Conservation (phyloP, 768 basidiomycete genomes). For the Leccinum disarticulatum region DNA sequence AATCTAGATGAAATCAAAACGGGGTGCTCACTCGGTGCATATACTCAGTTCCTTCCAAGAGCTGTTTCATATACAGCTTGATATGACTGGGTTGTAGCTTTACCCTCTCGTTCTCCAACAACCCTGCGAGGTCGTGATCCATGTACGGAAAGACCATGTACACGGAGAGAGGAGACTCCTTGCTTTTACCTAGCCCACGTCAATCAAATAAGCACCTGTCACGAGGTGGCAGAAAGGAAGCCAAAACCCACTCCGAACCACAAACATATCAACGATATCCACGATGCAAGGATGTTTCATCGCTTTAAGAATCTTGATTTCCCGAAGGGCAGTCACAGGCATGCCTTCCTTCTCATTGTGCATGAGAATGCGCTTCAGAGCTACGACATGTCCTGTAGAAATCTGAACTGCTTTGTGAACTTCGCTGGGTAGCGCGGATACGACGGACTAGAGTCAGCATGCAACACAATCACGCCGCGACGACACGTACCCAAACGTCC, state of each 20-base stretch:
- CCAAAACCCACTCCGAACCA: conserved; percentile 63
- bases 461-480: background rate
- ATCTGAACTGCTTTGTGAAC: conserved; percentile 85
- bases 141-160: conserved; percentile 99
- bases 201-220: background rate
- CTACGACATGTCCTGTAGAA: conserved; percentile 61
- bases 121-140: conserved; percentile 97
- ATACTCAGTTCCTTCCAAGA: conserved; percentile 94
- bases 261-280: conserved; percentile 89
- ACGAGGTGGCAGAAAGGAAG: background rate
- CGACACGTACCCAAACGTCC: conserved; percentile 87
- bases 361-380: conserved; percentile 93
- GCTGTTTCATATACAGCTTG: conserved; percentile 94
- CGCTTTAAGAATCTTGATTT: conserved; percentile 94
- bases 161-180: conserved; percentile 70
- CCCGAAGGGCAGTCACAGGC: conserved; percentile 93
- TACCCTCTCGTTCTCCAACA: conserved; percentile 89
- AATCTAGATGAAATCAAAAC: conserved; percentile 1
- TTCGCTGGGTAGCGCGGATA: conserved; percentile 50
- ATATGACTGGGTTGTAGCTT: conserved; percentile 81
- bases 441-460: conserved; percentile 10
- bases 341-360: conserved; percentile 97
- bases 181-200: conserved; percentile 44
- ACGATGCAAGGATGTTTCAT: conserved; percentile 86
- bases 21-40: conserved; percentile 77